Evolutionary conservation across 208 protist species (phyloP).

Genomic region (Borovskyia barvae): DNA sequence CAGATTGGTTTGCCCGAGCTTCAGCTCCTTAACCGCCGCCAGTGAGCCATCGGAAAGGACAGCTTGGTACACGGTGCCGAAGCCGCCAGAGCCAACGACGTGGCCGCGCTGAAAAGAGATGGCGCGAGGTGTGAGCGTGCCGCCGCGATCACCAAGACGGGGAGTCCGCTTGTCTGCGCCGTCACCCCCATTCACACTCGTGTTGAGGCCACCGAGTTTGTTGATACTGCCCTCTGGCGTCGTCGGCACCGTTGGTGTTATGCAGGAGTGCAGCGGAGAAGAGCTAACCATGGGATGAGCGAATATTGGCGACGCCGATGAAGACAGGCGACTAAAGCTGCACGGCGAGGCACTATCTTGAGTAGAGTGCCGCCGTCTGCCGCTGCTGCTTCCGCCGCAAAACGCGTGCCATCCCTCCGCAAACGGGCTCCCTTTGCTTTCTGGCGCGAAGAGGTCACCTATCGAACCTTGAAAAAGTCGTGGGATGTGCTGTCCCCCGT

Average conservation of each 20-base stretch:
- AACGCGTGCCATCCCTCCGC: neutral
- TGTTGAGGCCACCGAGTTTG: conserved; percentile 4
- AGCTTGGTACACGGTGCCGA: conserved; percentile 75
- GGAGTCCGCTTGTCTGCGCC: conserved; percentile 18
- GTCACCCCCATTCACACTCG: neutral
- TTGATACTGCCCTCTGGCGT: neutral
- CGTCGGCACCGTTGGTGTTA: neutral
- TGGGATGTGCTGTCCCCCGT: conserved; percentile 7
- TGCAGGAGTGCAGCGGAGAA: neutral
- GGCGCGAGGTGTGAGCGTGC: conserved; percentile 18
- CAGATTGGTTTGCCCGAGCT: conserved; percentile 45
- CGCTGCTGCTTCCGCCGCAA: conserved; percentile 3
- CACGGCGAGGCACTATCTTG: conserved; percentile 14
- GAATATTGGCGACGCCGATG: conserved; percentile 13
- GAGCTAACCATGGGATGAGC: conserved; percentile 18
- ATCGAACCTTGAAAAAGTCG: conserved; percentile 6
- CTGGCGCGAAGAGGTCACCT: conserved; percentile 4
- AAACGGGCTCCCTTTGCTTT: conserved; percentile 7
- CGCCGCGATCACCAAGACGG: conserved; percentile 18
- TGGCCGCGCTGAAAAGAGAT: conserved; percentile 62
- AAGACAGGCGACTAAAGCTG: conserved; percentile 7
- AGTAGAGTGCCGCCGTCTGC: conserved; percentile 5
- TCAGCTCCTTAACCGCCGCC: conserved; percentile 75
- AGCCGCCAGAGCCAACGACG: conserved; percentile 66
- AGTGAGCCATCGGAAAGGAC: conserved; percentile 63